Conservation (phyloP, 768 basidiomycete genomes). For the Sarcodon sp. region DNA sequence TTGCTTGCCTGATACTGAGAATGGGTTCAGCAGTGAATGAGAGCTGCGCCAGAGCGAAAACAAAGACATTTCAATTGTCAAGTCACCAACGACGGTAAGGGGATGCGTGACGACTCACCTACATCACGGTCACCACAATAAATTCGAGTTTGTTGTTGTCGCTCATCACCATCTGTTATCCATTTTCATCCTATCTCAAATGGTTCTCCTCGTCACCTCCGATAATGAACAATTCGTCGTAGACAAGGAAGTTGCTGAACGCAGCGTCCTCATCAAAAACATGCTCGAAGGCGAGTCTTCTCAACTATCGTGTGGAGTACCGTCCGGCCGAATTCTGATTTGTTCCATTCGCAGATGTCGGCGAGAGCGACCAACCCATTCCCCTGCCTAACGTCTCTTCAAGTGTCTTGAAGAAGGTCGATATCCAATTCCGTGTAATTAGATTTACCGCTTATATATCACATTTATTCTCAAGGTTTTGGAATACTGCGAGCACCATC, state of each 20-base stretch:
- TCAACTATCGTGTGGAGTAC: not conserved
- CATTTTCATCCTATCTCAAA: constrained; percentile 20
- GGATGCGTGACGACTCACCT: not conserved
- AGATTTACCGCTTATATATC: not conserved
- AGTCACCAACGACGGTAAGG: not conserved
- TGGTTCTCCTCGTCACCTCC: constrained; percentile 86
- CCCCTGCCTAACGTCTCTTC: constrained; percentile 92
- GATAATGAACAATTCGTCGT: constrained; percentile 93
- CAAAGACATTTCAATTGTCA: constrained; percentile 28
- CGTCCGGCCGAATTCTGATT: constrained; percentile 1
- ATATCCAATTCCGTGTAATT: not conserved
- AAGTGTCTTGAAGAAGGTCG: constrained; percentile 83
- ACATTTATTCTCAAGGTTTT: constrained; percentile 50
- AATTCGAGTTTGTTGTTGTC: not conserved
- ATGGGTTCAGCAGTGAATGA: constrained; percentile 24
- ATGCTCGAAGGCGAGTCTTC: constrained; percentile 84
- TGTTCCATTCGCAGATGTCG: constrained; percentile 51
- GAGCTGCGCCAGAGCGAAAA: constrained; percentile 27
- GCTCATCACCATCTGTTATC: constrained; percentile 7
- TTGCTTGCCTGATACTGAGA: constrained; percentile 27
- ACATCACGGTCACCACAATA: not conserved
- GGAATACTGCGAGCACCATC: constrained; percentile 99
- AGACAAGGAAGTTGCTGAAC: constrained; percentile 90
- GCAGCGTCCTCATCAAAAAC: constrained; percentile 95
- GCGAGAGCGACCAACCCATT: constrained; percentile 89